Conservation (phyloP, 768 basidiomycete genomes). For the Coprinellus micaceus region DNA sequence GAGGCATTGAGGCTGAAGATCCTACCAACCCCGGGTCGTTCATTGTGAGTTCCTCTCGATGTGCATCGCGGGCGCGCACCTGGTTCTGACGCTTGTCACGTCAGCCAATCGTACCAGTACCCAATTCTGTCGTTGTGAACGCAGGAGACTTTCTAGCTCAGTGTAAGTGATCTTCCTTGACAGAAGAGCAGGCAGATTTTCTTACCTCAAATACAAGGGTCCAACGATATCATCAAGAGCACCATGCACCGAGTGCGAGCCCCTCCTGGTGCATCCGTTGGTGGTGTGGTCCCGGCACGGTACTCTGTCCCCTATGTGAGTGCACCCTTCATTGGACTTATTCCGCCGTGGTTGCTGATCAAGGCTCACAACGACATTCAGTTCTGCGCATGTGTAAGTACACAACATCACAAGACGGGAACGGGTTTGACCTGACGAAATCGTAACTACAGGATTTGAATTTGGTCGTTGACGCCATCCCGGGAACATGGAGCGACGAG, state of each 20-base stretch:
- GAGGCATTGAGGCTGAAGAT: slow-evolving; percentile 61
- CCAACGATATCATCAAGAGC: slow-evolving; percentile 44
- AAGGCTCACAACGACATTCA: too few relatives aligned
- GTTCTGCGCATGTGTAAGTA: slow-evolving; percentile 33
- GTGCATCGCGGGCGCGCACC: not conserved
- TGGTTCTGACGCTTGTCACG: not conserved
- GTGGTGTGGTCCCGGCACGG: slow-evolving; percentile 43
- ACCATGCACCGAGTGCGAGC: slow-evolving; percentile 52
- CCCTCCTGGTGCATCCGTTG: slow-evolving; percentile 22
- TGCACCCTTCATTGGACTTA: not conserved
- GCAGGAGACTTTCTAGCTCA: slow-evolving; percentile 50
- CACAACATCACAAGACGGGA: not conserved
- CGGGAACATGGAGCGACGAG: slow-evolving; percentile 44
- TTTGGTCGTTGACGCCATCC: slow-evolving; percentile 46
- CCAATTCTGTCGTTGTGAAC: slow-evolving; percentile 48
- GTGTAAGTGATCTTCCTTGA: slow-evolving; percentile 27
- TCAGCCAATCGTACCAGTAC: slow-evolving; percentile 40
- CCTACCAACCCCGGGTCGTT: slow-evolving; percentile 43
- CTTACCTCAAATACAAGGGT: slow-evolving; percentile 29
- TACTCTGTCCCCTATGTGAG: slow-evolving; percentile 64
- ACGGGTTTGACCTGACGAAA: slow-evolving; percentile 10
- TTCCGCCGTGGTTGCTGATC: not conserved
- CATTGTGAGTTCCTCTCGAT: slow-evolving; percentile 20
- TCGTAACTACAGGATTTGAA: slow-evolving; percentile 32
- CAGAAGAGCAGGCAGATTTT: not conserved